Conservation (phyloP, 1,284 basidiomycete genomes). For the Apiotrichum domesticum region DNA sequence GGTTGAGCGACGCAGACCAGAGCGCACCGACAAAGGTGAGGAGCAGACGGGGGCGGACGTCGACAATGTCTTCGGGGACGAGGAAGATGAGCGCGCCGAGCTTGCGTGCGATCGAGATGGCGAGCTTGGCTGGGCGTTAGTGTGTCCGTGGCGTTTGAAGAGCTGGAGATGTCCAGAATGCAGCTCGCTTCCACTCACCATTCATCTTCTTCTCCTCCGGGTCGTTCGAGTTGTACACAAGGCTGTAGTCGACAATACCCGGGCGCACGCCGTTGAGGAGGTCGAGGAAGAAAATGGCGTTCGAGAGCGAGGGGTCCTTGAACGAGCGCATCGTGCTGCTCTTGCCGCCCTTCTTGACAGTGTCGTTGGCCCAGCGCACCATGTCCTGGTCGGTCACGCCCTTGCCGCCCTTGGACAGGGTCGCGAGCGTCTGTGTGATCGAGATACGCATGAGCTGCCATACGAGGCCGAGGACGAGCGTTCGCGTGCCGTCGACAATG, state of each 20-base stretch:
- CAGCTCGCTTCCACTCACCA: slow-evolving; percentile 53
- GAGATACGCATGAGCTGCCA: slow-evolving; percentile 93
- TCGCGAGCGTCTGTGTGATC: slow-evolving; percentile 84
- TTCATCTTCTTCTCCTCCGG: slow-evolving; percentile 87
- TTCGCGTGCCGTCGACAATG: slow-evolving; percentile 87
- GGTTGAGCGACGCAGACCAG: slow-evolving; percentile 36
- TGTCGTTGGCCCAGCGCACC: slow-evolving; percentile 91
- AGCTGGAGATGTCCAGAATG: too few relatives aligned
- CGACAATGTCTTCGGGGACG: slow-evolving; percentile 90
- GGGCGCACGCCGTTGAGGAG: slow-evolving; percentile 84
- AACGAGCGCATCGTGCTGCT: slow-evolving; percentile 72
- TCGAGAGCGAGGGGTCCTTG: slow-evolving; percentile 87
- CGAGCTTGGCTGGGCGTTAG: slow-evolving; percentile 68
- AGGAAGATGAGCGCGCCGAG: slow-evolving; percentile 95
- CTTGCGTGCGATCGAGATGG: slow-evolving; percentile 96
- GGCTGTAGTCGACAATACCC: slow-evolving; percentile 86
- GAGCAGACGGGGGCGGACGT: slow-evolving; percentile 70
- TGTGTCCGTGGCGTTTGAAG: too few relatives aligned
- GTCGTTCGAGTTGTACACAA: slow-evolving; percentile 55
- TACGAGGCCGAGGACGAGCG: slow-evolving; percentile 88
- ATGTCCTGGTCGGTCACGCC: slow-evolving; percentile 90
- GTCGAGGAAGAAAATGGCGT: slow-evolving; percentile 89
- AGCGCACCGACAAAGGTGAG: slow-evolving; percentile 54
- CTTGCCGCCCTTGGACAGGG: slow-evolving; percentile 63
- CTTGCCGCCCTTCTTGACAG: slow-evolving; percentile 69